Evolutionary conservation across 75 land plant genomes (phyloP).

Genomic region (Picea glauca): DNA sequence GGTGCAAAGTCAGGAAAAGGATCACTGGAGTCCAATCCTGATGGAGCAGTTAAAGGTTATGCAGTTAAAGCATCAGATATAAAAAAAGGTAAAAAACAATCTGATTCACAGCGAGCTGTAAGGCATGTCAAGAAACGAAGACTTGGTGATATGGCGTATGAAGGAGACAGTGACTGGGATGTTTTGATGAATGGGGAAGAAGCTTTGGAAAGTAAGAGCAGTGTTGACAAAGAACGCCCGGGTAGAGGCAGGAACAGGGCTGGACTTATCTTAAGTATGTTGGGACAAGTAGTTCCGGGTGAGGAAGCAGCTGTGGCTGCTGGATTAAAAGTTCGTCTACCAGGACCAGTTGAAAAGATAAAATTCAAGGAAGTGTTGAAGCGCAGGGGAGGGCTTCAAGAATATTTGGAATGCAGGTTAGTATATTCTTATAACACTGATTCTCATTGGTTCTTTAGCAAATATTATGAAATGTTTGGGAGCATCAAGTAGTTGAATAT

Average conservation of each 20-base stretch:
- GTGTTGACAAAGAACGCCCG: constrained; percentile 24
- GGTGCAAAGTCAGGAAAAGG: not conserved
- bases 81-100: constrained; percentile 25
- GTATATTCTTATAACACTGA: constrained; percentile 1
- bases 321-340: constrained; percentile 72
- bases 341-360: constrained; percentile 73
- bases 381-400: constrained; percentile 90
- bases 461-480: not conserved
- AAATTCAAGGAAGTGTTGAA: constrained; percentile 86
- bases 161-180: constrained; percentile 93
- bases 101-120: constrained; percentile 26
- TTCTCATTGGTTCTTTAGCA: not conserved
- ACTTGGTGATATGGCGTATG: constrained; percentile 89
- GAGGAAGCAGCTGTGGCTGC: constrained; percentile 84
- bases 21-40: not conserved
- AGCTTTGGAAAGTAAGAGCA: constrained; percentile 24
- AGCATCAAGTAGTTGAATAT: not conserved
- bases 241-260: constrained; percentile 26
- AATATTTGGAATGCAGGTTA: constrained; percentile 94
- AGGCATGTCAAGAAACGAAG: constrained; percentile 53
- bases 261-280: constrained; percentile 14
- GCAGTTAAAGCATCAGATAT: not conserved
- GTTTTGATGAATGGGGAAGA: constrained; percentile 48
- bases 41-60: constrained; percentile 3
- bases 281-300: constrained; percentile 35